Percentiles rank a stretch among this genome's conserved stretches.
These are phyloP conservation scores for Clarireedia monteithiana DNA, from an alignment of 2,329 filamentous ascomycete genomes.

Conservation along the genomic window DNA sequence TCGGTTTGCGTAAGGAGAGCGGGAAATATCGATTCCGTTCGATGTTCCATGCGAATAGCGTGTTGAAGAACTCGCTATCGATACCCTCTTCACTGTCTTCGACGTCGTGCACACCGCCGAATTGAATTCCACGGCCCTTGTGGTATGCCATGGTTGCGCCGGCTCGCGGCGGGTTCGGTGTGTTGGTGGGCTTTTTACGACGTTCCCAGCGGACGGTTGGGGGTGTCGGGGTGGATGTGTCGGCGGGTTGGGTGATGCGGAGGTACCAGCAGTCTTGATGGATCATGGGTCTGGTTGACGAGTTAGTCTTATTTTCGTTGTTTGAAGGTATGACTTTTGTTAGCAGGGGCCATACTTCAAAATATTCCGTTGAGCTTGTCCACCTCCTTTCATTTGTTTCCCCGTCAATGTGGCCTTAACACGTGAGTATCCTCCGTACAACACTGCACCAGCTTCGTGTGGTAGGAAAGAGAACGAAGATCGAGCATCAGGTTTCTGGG, in stretches of 20 bases:
- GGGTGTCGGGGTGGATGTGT: slow-evolving; percentile 55
- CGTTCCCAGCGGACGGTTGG: slow-evolving; percentile 85
- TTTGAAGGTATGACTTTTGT: neutral
- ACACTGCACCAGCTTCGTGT: slow-evolving; percentile 79
- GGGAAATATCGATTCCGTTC: slow-evolving; percentile 94
- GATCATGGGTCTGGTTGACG: slow-evolving; percentile 56
- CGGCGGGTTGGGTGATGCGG: slow-evolving; percentile 66
- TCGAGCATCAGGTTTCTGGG: slow-evolving; percentile 81
- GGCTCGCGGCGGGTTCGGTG: slow-evolving; percentile 73
- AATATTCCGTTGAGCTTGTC: slow-evolving; percentile 58
- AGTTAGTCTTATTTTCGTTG: neutral
- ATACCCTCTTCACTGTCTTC: slow-evolving; percentile 90
- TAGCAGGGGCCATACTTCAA: slow-evolving; percentile 41
- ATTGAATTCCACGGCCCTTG: slow-evolving; percentile 85
- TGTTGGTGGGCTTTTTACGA: slow-evolving; percentile 84
- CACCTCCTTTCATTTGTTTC: slow-evolving; percentile 55
- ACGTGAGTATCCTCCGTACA: slow-evolving; percentile 90
- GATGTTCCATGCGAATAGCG: slow-evolving; percentile 86
- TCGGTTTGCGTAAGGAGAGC: slow-evolving; percentile 65
- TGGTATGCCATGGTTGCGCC: slow-evolving; percentile 93
- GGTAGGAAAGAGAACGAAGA: slow-evolving; percentile 90
- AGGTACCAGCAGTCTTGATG: slow-evolving; percentile 96
- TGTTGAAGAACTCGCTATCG: slow-evolving; percentile 95
- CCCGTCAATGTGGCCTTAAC: slow-evolving; percentile 63
- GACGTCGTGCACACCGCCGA: slow-evolving; percentile 90